Base-by-base conservation (phyloP, 192 early-diverging fungal genomes). In the Coemansia sp. region DNA sequence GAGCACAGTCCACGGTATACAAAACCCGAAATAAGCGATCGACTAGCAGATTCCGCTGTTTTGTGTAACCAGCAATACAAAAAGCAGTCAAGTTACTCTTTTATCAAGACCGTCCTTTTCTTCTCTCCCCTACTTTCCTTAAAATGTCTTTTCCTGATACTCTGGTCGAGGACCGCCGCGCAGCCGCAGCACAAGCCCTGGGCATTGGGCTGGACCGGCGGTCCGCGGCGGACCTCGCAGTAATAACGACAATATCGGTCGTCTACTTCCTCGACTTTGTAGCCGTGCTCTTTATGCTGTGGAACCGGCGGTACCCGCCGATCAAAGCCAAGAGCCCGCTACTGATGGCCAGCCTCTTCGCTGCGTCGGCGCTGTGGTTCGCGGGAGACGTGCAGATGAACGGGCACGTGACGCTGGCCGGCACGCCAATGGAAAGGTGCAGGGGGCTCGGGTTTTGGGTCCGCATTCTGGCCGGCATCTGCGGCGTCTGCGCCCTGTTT, bases 241-340 rank as follows among this genome's bases (percentile, higher is more conserved):
- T 71, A 58, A 40, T 77, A 0, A 54, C 57, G 1, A 26, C 44
- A 9, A 48, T 48, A 48, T 48, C 44, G 8, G 44, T 15, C 12
- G 14, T 48, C 5, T 79, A 76, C 38, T 52, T 69, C 33, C 3
- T 76, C 15, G 60, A 82, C 59, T 32, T 76, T 21, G 7, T 62
- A 1, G 62, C 70, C 0, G 44, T 70, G 6, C 33, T 21, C 3
- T 82, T 70, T 36, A 55, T 76, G n/a, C 38, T 82, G 1, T 66
- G 53, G 56, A 76, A 82, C 52, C 67, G 74, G 36, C 67, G 59
- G 44, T 82, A 76, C 58, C 63, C 80, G 41, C 80, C 80, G 29
- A 61, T 82, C 19, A 82, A 82, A 41, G 72, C 80, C 44, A 82
- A 82, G 42, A 73, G 73, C 40, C 74, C 68, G 5, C 52, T 70